These are phyloP conservation scores for Raffaelea deltoideospora DNA, from an alignment of 2,329 filamentous ascomycete genomes.

Conservation along the genomic window DNA sequence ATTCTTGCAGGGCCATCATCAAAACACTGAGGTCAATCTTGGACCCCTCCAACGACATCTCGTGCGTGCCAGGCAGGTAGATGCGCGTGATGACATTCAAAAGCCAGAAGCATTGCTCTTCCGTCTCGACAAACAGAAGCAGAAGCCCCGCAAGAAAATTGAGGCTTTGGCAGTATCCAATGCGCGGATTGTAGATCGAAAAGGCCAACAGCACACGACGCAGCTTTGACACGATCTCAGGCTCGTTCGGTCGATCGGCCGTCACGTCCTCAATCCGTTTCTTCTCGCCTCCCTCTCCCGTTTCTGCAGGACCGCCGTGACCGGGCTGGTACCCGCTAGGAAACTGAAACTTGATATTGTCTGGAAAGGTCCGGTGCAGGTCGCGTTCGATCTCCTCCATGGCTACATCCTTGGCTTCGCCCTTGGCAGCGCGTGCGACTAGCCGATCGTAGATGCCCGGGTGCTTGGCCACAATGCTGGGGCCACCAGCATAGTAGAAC, in stretches of 20 bases:
- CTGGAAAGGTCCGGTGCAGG: slow-evolving; percentile 83
- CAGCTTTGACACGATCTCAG: slow-evolving; percentile 63
- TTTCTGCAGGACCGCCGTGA: slow-evolving; percentile 9
- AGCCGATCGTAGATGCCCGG: slow-evolving; percentile 62
- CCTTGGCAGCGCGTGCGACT: slow-evolving; percentile 30
- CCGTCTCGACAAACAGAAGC: slow-evolving; percentile 71
- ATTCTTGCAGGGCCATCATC: slow-evolving; percentile 73
- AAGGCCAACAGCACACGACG: slow-evolving; percentile 81
- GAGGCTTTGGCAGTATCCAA: slow-evolving; percentile 90
- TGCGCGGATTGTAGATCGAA: slow-evolving; percentile 75
- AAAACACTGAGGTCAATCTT: slow-evolving; percentile 90
- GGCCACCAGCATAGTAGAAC: slow-evolving; percentile 92
- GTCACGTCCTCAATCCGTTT: slow-evolving; percentile 2
- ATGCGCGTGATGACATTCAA: slow-evolving; percentile 81
- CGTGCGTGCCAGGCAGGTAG: slow-evolving; percentile 83
- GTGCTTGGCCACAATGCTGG: slow-evolving; percentile 60
- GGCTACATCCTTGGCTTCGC: slow-evolving; percentile 52
- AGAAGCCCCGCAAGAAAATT: slow-evolving; percentile 89
- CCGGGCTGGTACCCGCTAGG: slow-evolving; percentile 12
- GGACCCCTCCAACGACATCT: slow-evolving; percentile 75
- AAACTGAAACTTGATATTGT: slow-evolving; percentile 74
- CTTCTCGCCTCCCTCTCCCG: background rate
- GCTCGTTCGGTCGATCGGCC: slow-evolving; percentile 38
- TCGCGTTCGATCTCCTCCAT: slow-evolving; percentile 87
- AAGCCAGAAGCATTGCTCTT: slow-evolving; percentile 86